Evolutionary conservation across 2,329 filamentous ascomycete species (phyloP).

Genomic region (Ilyonectria mors-panacis): DNA sequence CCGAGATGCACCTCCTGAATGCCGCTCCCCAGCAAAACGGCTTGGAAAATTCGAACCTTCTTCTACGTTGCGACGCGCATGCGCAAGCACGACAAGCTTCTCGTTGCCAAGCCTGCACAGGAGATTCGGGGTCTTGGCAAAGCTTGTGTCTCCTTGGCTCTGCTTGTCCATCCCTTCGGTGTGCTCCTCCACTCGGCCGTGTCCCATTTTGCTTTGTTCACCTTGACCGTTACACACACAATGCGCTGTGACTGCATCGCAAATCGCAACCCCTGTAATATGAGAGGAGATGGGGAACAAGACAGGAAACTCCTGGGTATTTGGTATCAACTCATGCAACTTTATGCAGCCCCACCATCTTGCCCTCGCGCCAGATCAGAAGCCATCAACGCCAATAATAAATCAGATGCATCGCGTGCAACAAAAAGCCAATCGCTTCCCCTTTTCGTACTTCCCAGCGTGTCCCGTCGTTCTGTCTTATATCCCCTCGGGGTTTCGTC

Average conservation of each 20-base stretch:
- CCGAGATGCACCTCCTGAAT: neutral
- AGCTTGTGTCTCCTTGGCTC: constrained; percentile 48
- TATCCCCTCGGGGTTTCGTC: neutral
- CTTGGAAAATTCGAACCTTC: neutral
- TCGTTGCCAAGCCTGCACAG: constrained; percentile 43
- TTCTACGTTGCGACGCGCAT: constrained; percentile 32
- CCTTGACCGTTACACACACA: neutral
- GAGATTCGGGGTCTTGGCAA: constrained; percentile 48
- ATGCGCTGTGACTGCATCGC: neutral
- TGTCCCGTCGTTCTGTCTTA: neutral
- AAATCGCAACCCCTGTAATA: neutral
- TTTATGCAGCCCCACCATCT: constrained; percentile 28
- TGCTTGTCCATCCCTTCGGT: constrained; percentile 8
- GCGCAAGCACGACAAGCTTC: constrained; percentile 39
- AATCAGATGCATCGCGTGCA: constrained; percentile 34
- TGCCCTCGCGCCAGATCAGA: constrained; percentile 31
- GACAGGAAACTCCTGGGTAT: constrained; percentile 47
- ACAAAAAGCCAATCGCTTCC: constrained; percentile 38
- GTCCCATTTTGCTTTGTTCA: neutral
- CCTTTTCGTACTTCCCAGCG: constrained; percentile 13
- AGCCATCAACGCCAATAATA: constrained; percentile 37
- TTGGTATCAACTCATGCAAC: constrained; percentile 42
- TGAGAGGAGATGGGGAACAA: neutral
- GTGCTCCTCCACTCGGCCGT: constrained; percentile 1
- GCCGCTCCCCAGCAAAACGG: too few relatives aligned